Evolutionary conservation across 192 early-diverging fungal species (phyloP).

Genomic region (Endogone sp.): DNA sequence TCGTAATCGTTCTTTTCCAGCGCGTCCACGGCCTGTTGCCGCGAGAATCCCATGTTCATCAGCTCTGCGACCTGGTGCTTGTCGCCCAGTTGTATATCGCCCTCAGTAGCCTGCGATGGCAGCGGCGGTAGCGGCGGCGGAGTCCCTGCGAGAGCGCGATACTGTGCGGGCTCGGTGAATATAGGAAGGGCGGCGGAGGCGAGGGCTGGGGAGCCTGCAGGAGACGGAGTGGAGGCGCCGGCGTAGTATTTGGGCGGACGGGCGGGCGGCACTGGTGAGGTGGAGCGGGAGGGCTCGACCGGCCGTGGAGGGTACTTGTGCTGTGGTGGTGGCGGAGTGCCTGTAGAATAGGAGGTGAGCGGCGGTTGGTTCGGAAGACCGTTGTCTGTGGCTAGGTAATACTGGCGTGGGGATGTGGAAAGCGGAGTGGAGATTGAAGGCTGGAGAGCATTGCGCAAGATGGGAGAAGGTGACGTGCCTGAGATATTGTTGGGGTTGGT

Average conservation of each 20-base stretch:
- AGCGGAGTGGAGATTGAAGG: conserved; percentile 7
- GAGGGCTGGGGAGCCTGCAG: conserved; percentile 12
- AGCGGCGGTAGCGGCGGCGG: conserved; percentile 17
- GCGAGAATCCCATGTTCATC: conserved; percentile 71
- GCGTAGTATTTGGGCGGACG: background rate
- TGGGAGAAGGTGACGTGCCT: conserved; percentile 1
- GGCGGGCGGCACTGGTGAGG: background rate
- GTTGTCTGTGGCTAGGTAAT: background rate
- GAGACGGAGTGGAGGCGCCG: conserved; percentile 4
- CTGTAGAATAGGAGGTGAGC: background rate
- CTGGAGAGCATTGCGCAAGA: background rate
- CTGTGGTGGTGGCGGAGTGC: conserved; percentile 14
- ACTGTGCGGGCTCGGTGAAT: conserved; percentile 7
- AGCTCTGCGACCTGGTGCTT: conserved; percentile 24
- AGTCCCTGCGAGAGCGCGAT: background rate
- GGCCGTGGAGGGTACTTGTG: background rate
- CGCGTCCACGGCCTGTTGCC: conserved; percentile 65
- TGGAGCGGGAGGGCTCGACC: background rate
- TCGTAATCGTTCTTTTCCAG: conserved; percentile 75
- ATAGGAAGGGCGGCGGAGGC: conserved; percentile 7
- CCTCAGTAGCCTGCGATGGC: conserved; percentile 4
- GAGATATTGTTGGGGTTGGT: conserved; percentile 3
- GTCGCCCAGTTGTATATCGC: conserved; percentile 8
- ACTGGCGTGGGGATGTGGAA: conserved; percentile 5
- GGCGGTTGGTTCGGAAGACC: too few relatives aligned